Evolutionary conservation across 352 stramenopile genomes (phyloP), one percentile per base, ranked within the genome.

Genomic region (Pythium grandisporangium): DNA sequence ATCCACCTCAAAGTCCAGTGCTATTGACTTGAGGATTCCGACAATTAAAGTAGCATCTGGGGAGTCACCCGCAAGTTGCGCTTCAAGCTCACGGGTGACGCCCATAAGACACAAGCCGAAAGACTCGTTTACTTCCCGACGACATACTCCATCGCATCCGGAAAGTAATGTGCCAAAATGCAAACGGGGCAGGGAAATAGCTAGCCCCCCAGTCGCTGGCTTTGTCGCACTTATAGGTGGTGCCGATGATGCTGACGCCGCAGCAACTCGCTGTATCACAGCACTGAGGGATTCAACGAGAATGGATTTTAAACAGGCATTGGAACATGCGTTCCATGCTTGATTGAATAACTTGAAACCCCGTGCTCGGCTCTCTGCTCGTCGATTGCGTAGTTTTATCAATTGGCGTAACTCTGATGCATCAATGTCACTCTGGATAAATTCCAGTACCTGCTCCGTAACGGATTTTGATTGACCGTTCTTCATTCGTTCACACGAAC

Each of bases 381-480:
- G 61, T 12, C 34, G 36, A 45, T 86, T 84, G 4, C 78, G 62
- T 6, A 51, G 36, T 10, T 45, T 36, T 17, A 91, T 71, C 16
- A 78, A 35, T 24, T 61, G 46, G 19, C 53, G 54, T 8, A 91
- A 35, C 21, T 87, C 78, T 1, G 38, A 27, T 7, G 87, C 50
- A 54, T 84, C 75, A 8, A 80, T 64, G 36, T 89, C 78, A 43
- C 78, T 91, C 35, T 91, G 78, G 44, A 91, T 77, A 51, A 91
- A 91, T 35, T 87, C 78, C 2, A 91, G 63, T 16, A 91, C 73
- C 58, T 89, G 70, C 27, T 91, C 78, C 3, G 78, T 91, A 27
- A 87, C 70, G 0, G 75, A 82, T 45, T 87, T 91, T 2, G 39
- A 42, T 45, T 81, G 58, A 0, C 57, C 51, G 14, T 58, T 47